Percentiles rank a stretch among this genome's conserved stretches.
Evolutionary conservation across 306 rosid species (phyloP).

Genomic region (Castanopsis chinensis): DNA sequence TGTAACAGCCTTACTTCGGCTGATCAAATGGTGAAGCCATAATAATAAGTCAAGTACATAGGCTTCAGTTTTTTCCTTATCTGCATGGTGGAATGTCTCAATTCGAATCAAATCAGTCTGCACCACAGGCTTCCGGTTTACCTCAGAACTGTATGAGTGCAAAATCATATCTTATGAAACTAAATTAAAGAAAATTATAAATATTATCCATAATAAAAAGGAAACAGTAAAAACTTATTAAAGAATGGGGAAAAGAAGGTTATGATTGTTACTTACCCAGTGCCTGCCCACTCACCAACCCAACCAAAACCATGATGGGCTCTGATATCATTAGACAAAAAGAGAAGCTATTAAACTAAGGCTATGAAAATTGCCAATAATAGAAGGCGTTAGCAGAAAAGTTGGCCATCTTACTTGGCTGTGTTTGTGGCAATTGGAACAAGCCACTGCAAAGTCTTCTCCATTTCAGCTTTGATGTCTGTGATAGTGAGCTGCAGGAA

Average conservation of each 20-base stretch:
- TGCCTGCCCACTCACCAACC: conserved; percentile 93
- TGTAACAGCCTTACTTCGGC: conserved; percentile 36
- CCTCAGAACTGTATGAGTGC: conserved; percentile 51
- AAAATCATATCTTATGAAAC: conserved; percentile 5
- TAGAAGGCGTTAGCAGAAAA: conserved; percentile 15
- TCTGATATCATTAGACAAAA: conserved; percentile 40
- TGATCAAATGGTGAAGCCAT: conserved; percentile 77
- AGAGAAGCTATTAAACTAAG: conserved; percentile 1
- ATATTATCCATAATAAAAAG: neutral
- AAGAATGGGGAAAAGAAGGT: neutral
- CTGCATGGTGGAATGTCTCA: conserved; percentile 84
- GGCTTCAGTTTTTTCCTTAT: conserved; percentile 66
- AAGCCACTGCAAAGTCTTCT: conserved; percentile 77
- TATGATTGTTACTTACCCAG: conserved; percentile 54
- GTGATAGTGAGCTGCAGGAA: conserved; percentile 57
- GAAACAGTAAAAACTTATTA: neutral
- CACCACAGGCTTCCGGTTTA: conserved; percentile 42
- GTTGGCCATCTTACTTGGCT: conserved; percentile 63
- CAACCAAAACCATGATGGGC: conserved; percentile 96
- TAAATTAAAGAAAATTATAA: neutral
- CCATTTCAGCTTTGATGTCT: conserved; percentile 82
- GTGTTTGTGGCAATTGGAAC: conserved; percentile 86
- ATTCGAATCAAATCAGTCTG: conserved; percentile 59
- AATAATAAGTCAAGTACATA: conserved; percentile 61
- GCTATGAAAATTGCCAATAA: conserved; percentile 5